Evolutionary conservation across 129 eudicot genomes (phyloP).

Genomic region (Rutidosis leptorrhynchoides): DNA sequence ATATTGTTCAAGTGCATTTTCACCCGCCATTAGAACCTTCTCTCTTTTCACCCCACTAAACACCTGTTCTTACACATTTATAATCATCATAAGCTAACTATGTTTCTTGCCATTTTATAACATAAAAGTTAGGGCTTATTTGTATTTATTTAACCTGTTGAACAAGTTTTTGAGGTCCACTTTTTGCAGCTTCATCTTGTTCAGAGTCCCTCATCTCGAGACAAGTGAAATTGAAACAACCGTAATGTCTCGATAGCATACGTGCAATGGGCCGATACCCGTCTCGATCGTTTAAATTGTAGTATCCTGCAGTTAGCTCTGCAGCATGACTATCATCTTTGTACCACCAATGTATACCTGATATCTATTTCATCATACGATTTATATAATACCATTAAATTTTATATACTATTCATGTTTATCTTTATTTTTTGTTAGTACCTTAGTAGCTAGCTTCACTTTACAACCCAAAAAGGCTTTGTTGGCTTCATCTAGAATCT

Average conservation of each 20-base stretch:
- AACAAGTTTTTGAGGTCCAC: slow-evolving; percentile 79
- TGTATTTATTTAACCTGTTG: slow-evolving; percentile 53
- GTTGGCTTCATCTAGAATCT: slow-evolving; percentile 88
- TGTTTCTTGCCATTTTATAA: neutral
- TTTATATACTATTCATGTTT: neutral
- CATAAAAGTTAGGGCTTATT: neutral
- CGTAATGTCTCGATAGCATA: slow-evolving; percentile 80
- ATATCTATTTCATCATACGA: slow-evolving; percentile 42
- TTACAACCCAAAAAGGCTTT: slow-evolving; percentile 67
- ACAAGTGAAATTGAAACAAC: slow-evolving; percentile 66
- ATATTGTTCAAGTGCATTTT: slow-evolving; percentile 73
- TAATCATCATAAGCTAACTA: slow-evolving; percentile 15
- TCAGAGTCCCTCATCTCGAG: slow-evolving; percentile 77
- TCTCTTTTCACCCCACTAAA: slow-evolving; percentile 65
- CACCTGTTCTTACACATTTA: slow-evolving; percentile 39
- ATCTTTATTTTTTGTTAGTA: slow-evolving; percentile 20
- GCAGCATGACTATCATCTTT: slow-evolving; percentile 71
- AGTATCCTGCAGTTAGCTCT: slow-evolving; percentile 79
- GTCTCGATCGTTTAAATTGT: slow-evolving; percentile 63
- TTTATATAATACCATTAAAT: neutral
- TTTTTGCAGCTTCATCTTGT: slow-evolving; percentile 57
- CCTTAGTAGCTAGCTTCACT: slow-evolving; percentile 74
- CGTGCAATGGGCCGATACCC: slow-evolving; percentile 88
- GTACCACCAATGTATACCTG: slow-evolving; percentile 98
- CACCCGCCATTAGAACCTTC: slow-evolving; percentile 63